A percentile compares a stretch with the other conserved stretches of the same genome.
These are phyloP conservation scores for Meyerozyma carpophila DNA, from an alignment of 1,139 yeast genomes.

Conservation along the genomic window DNA sequence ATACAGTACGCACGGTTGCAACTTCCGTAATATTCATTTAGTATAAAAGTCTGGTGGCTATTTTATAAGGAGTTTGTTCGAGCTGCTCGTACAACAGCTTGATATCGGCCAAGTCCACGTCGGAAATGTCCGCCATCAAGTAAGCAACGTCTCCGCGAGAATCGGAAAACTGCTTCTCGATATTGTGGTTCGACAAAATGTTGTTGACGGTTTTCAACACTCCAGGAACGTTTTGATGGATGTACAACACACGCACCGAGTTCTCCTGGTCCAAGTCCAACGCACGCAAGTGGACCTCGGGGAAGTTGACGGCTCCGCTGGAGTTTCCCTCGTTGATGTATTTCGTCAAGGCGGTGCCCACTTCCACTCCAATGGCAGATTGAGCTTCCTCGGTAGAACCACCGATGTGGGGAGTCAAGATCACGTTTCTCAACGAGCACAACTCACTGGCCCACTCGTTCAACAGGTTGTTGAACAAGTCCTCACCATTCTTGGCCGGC, in stretches of 20 bases:
- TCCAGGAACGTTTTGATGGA: conserved; percentile 98
- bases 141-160: conserved; percentile 95
- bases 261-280: conserved; percentile 83
- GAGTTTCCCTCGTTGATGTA: conserved; percentile 96
- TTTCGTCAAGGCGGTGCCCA: conserved; percentile 76
- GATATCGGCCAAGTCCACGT: conserved; percentile 77
- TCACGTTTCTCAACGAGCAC: conserved; percentile 77
- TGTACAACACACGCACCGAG: conserved; percentile 88
- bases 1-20: not conserved
- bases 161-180: conserved; percentile 96
- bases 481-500: conserved; percentile 95
- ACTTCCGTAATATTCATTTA: conserved; percentile 20
- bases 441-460: conserved; percentile 85
- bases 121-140: conserved; percentile 95
- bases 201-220: conserved; percentile 96
- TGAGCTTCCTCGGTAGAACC: conserved; percentile 99
- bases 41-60: conserved; percentile 85
- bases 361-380: conserved; percentile 96
- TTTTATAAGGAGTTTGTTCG: conserved; percentile 86
- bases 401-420: conserved; percentile 96
- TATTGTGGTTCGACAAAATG: conserved; percentile 89
- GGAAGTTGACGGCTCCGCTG: conserved; percentile 97
- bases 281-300: conserved; percentile 91
- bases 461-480: conserved; percentile 62
- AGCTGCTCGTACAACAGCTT: conserved; percentile 79